phyloP scores from a whole-genome alignment of 1,284 basidiomycete species.

The Stygiomarasmius scandens region DNA sequence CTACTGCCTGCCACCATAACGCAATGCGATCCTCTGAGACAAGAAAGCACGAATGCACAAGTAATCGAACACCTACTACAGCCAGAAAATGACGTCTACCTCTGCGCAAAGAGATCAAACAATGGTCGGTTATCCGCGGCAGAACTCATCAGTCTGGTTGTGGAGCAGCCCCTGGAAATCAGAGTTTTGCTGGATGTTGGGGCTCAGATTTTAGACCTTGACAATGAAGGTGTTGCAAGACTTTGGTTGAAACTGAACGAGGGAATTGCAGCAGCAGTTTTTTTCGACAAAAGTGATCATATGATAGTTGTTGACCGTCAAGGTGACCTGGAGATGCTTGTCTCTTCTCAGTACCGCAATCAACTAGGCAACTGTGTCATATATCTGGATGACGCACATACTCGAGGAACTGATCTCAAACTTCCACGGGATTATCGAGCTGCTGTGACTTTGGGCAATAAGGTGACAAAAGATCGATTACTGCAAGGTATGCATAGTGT shows the following conservation, averaged over 20 bases:
- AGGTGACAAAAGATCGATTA: constrained; percentile 55
- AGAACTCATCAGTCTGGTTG: constrained; percentile 38
- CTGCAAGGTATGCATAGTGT: constrained; percentile 44
- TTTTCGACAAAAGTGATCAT: constrained; percentile 48
- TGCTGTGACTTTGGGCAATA: constrained; percentile 32
- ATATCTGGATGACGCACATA: constrained; percentile 40
- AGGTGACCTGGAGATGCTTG: constrained; percentile 38
- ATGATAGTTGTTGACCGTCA: constrained; percentile 45
- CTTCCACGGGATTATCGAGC: constrained; percentile 31
- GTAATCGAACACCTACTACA: constrained; percentile 48
- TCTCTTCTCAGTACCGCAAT: constrained; percentile 44
- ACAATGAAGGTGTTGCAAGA: constrained; percentile 42
- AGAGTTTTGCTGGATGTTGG: constrained; percentile 58
- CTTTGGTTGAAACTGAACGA: constrained; percentile 40
- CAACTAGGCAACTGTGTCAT: constrained; percentile 40
- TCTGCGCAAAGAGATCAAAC: constrained; percentile 24
- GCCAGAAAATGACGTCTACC: constrained; percentile 47
- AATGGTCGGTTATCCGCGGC: constrained; percentile 29
- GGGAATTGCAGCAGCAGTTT: constrained; percentile 41
- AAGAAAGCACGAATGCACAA: constrained; percentile 51
- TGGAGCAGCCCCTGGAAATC: constrained; percentile 35
- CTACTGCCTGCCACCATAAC: constrained; percentile 49
- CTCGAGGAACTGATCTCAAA: constrained; percentile 39
- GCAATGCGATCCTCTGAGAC: constrained; percentile 44
- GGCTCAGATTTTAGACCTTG: constrained; percentile 57